phyloP scores from a whole-genome alignment of 139 green algal genomes.

The Micractinium sp. region DNA sequence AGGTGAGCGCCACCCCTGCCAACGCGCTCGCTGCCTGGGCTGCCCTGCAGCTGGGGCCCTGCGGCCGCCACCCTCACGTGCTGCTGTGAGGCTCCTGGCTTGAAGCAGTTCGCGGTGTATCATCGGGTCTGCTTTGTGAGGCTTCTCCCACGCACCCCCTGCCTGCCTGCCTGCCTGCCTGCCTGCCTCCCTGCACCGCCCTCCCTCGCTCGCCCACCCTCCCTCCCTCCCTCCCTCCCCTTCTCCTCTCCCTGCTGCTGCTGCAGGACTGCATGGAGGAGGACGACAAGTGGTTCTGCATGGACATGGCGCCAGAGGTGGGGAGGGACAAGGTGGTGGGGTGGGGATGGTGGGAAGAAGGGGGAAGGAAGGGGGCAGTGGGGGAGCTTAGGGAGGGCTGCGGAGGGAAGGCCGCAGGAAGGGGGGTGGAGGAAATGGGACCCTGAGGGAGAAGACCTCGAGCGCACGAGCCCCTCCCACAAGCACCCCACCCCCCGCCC shows the following conservation, averaged over 20 bases:
- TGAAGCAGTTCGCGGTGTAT: neutral
- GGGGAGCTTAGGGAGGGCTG: too few relatives aligned
- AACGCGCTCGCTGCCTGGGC: neutral
- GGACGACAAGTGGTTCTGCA: slow-evolving; percentile 1
- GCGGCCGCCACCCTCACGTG: too few relatives aligned
- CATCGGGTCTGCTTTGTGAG: neutral
- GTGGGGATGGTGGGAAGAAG: neutral
- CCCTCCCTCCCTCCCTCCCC: neutral
- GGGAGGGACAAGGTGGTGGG: neutral
- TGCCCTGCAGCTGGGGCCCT: neutral
- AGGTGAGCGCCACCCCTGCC: neutral
- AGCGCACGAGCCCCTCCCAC: too few relatives aligned
- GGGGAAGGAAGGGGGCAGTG: too few relatives aligned
- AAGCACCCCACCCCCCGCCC: too few relatives aligned
- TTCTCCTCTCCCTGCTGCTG: neutral
- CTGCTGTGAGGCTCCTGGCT: neutral
- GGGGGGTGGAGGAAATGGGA: too few relatives aligned
- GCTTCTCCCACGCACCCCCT: neutral
- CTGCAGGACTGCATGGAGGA: slow-evolving; percentile 31
- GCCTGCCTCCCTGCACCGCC: neutral
- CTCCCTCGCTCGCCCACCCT: neutral
- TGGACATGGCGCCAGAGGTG: neutral
- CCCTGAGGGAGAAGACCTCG: too few relatives aligned
- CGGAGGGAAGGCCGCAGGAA: too few relatives aligned
- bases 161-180: neutral